A percentile compares a stretch with the other conserved stretches of the same genome.
Evolutionary conservation across 177 flowering plant species (phyloP).

Genomic region (Vitis hybrid): DNA sequence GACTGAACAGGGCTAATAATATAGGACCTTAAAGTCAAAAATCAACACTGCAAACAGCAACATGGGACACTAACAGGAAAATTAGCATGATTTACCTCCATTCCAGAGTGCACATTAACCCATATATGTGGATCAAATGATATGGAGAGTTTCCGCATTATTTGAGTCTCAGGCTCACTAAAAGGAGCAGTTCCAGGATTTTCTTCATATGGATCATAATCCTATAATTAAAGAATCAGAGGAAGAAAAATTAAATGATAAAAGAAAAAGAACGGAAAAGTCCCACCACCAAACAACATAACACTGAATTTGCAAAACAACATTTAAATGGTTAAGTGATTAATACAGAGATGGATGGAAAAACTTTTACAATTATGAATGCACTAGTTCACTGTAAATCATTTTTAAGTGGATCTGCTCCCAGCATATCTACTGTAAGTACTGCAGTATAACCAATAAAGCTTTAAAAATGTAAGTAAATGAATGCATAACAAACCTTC

Average conservation of each 20-base stretch:
- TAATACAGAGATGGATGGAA: no score
- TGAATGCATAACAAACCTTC: slow-evolving; percentile 51
- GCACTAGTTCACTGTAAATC: no score
- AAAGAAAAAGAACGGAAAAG: not conserved
- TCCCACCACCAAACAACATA: not conserved
- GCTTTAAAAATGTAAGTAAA: not conserved
- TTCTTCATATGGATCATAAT: slow-evolving; percentile 97
- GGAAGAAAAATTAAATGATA: not conserved
- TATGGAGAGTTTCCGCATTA: slow-evolving; percentile 80
- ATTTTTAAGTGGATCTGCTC: no score
- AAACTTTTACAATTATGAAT: no score
- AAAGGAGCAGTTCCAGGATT: slow-evolving; percentile 94
- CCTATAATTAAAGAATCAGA: slow-evolving; percentile 39
- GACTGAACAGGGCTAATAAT: not conserved
- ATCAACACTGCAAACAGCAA: not conserved
- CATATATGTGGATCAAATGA: slow-evolving; percentile 94
- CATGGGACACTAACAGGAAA: not conserved
- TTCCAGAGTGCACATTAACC: slow-evolving; percentile 98
- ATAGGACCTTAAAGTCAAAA: not conserved
- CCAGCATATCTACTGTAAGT: no score
- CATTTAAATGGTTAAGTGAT: no score
- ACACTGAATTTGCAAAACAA: not conserved
- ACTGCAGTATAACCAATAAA: not conserved
- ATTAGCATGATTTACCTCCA: slow-evolving; percentile 64
- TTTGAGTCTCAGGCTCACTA: slow-evolving; percentile 95